Percentiles rank a stretch among this genome's conserved stretches.
These are phyloP conservation scores for Hypoxylon sp. DNA, from an alignment of 2,329 filamentous ascomycete species.

Conservation along the genomic window DNA sequence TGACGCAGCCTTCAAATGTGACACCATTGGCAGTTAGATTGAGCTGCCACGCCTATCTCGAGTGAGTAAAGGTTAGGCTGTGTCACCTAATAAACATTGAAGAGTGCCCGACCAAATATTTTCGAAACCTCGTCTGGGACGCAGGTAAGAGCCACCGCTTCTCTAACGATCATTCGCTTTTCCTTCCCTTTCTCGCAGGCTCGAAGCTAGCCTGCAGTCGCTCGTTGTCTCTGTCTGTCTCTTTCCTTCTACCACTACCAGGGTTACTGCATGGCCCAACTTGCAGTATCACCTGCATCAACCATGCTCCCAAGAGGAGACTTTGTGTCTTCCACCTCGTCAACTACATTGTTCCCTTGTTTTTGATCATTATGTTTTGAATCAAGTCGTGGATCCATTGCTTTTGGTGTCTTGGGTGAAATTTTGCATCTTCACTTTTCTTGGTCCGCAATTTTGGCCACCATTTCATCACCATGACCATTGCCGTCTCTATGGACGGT, in stretches of 20 bases:
- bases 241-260: constrained; percentile 36
- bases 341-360: constrained; percentile 48
- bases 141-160: constrained; percentile 24
- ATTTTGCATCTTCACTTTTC: constrained; percentile 56
- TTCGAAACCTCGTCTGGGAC: constrained; percentile 39
- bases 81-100: constrained; percentile 44
- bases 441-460: constrained; percentile 53
- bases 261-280: constrained; percentile 41
- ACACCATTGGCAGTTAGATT: constrained; percentile 40
- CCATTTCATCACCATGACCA: constrained; percentile 49
- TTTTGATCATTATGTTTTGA: constrained; percentile 61
- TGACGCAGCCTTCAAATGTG: constrained; percentile 51
- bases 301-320: constrained; percentile 41
- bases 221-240: constrained; percentile 30
- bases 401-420: constrained; percentile 63
- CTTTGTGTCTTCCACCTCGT: constrained; percentile 36
- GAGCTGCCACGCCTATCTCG: constrained; percentile 19
- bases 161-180: constrained; percentile 25
- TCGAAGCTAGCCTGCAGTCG: constrained; percentile 37
- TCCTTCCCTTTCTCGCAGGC: constrained; percentile 33
- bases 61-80: constrained; percentile 32
- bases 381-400: constrained; percentile 53
- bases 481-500: constrained; percentile 49
- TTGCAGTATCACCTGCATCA: constrained; percentile 45
- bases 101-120: constrained; percentile 38